Evolutionary conservation across 2,329 filamentous ascomycete genomes (phyloP).

Genomic region (Ambrosiella xylebori): DNA sequence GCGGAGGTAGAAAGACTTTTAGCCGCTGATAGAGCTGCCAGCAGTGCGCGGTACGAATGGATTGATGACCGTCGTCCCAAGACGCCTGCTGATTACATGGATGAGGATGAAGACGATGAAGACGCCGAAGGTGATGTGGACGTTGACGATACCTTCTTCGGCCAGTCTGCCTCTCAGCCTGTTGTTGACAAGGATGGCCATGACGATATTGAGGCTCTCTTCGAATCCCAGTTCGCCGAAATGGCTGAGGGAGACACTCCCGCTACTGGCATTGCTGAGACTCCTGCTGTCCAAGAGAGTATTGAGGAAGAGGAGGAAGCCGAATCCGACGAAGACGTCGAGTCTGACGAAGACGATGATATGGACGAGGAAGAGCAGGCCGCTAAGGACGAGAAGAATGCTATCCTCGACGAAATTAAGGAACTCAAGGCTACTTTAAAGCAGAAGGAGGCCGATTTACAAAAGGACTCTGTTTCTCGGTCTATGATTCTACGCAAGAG

Average conservation of each 20-base stretch:
- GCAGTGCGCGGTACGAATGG: constrained; percentile 46
- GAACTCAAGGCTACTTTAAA: constrained; percentile 35
- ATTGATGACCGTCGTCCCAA: constrained; percentile 33
- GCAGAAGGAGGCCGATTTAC: constrained; percentile 27
- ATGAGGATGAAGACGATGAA: constrained; percentile 25
- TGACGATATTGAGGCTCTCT: constrained; percentile 34
- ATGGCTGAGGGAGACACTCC: constrained; percentile 30
- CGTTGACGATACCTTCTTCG: constrained; percentile 22
- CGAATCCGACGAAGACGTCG: constrained; percentile 31
- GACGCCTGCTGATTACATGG: constrained; percentile 12
- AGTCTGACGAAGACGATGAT: constrained; percentile 34
- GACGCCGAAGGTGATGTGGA: constrained; percentile 30
- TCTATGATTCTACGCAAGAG: constrained; percentile 34
- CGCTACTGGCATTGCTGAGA: constrained; percentile 25
- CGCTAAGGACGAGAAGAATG: constrained; percentile 32
- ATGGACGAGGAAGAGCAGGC: constrained; percentile 36
- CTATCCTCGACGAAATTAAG: constrained; percentile 37
- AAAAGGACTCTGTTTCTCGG: constrained; percentile 19
- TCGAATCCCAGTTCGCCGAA: constrained; percentile 35
- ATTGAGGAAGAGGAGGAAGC: constrained; percentile 30
- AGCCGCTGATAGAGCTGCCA: constrained; percentile 45
- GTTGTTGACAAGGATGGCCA: constrained; percentile 38
- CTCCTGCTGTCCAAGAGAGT: constrained; percentile 29
- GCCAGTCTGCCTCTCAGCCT: constrained; percentile 42
- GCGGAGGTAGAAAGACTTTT: constrained; percentile 60